Percentiles rank a stretch among this genome's conserved stretches.
Evolutionary conservation across 805 yeast species (phyloP).

Genomic region (Saccharomycopsis sp.): DNA sequence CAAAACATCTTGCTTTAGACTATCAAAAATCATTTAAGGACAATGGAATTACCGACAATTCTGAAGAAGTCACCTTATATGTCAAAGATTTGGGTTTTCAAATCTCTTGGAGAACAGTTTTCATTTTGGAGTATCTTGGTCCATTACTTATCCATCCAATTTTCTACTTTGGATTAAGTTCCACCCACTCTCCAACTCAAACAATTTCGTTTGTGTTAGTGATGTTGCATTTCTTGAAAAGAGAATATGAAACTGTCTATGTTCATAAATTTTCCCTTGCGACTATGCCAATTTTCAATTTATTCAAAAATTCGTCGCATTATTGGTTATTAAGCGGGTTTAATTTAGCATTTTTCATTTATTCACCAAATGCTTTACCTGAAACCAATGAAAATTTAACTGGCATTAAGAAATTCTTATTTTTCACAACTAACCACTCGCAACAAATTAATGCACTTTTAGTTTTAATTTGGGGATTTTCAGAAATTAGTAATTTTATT

Average conservation of each 20-base stretch:
- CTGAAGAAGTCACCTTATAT: slow-evolving; percentile 37
- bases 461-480: slow-evolving; percentile 43
- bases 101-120: slow-evolving; percentile 88
- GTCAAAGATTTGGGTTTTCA: slow-evolving; percentile 93
- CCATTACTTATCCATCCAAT: slow-evolving; percentile 78
- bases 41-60: slow-evolving; percentile 39
- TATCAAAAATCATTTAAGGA: slow-evolving; percentile 27
- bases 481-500: slow-evolving; percentile 65
- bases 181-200: slow-evolving; percentile 46
- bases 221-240: slow-evolving; percentile 71
- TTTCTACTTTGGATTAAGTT: slow-evolving; percentile 42
- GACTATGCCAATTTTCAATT: slow-evolving; percentile 86
- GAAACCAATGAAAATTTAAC: neutral
- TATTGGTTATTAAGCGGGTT: slow-evolving; percentile 90
- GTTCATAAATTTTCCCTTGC: slow-evolving; percentile 81
- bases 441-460: slow-evolving; percentile 24
- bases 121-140: slow-evolving; percentile 79
- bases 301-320: slow-evolving; percentile 84
- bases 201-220: slow-evolving; percentile 46
- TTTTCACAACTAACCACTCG: slow-evolving; percentile 22
- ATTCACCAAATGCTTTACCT: slow-evolving; percentile 27
- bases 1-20: slow-evolving; percentile 29
- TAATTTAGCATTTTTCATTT: slow-evolving; percentile 41
- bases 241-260: slow-evolving; percentile 81
- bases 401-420: slow-evolving; percentile 9